These are phyloP conservation scores for Wallacemonas collosoma DNA, from an alignment of 208 protist species.

Conservation along the genomic window DNA sequence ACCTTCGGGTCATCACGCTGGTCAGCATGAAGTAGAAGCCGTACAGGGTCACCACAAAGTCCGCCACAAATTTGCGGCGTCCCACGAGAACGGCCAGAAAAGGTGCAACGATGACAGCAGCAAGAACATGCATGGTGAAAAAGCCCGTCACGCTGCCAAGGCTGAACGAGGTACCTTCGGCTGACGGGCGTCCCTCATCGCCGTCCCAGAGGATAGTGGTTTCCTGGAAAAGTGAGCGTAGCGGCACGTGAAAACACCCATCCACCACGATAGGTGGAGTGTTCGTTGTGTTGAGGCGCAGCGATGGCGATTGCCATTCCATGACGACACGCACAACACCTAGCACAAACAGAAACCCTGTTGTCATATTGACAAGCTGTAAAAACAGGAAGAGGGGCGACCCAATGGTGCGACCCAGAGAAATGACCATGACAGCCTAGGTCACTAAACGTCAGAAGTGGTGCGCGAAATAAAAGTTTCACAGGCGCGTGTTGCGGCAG, in stretches of 20 bases:
- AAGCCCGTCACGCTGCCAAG: slow-evolving; percentile 27
- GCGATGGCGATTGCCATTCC: slow-evolving; percentile 3
- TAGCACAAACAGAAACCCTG: slow-evolving; percentile 35
- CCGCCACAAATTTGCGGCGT: slow-evolving; percentile 79
- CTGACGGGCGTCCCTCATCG: neutral
- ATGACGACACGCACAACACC: slow-evolving; percentile 15
- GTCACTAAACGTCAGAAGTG: neutral
- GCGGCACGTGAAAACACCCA: slow-evolving; percentile 57
- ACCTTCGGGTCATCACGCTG: slow-evolving; percentile 32
- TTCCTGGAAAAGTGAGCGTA: slow-evolving; percentile 49
- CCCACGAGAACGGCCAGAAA: slow-evolving; percentile 66
- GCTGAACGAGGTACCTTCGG: neutral
- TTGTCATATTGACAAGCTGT: slow-evolving; percentile 46
- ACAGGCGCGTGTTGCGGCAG: neutral
- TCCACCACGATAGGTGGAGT: neutral
- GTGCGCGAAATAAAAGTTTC: neutral
- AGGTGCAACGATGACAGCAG: slow-evolving; percentile 39
- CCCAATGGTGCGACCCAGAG: slow-evolving; percentile 54
- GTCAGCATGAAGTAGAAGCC: slow-evolving; percentile 58
- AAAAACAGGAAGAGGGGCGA: slow-evolving; percentile 34
- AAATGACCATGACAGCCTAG: slow-evolving; percentile 47
- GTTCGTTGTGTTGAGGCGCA: neutral
- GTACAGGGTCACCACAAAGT: slow-evolving; percentile 84
- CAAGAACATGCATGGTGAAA: slow-evolving; percentile 66
- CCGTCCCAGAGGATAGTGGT: slow-evolving; percentile 11